phyloP scores from a whole-genome alignment of 2,329 filamentous ascomycete genomes.

The Reticulascus tulasneorum region DNA sequence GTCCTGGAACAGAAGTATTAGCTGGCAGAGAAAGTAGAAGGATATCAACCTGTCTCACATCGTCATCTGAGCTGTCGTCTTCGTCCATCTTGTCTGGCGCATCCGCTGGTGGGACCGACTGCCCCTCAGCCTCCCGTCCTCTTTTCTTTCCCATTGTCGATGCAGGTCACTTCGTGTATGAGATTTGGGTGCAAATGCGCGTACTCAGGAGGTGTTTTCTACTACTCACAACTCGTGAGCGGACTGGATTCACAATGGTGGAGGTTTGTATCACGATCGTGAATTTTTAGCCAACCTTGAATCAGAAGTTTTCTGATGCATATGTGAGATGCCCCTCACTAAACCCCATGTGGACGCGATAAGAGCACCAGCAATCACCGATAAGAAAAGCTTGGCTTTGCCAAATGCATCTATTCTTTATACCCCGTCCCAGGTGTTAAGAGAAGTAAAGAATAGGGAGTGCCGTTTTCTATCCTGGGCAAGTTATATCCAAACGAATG shows the following conservation, averaged over 20 bases:
- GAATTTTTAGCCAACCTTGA: conserved; percentile 18
- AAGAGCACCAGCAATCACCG: conserved; percentile 1
- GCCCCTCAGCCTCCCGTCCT: conserved; percentile 42
- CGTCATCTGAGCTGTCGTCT: conserved; percentile 51
- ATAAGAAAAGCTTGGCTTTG: conserved; percentile 11
- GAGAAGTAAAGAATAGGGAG: no score
- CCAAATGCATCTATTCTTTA: no score
- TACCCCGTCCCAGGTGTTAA: no score
- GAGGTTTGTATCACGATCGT: background rate
- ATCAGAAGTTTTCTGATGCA: conserved; percentile 31
- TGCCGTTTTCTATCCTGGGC: no score
- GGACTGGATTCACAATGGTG: no score
- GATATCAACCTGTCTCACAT: conserved; percentile 31
- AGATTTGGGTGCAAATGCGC: background rate
- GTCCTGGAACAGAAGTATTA: conserved; percentile 51
- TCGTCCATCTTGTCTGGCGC: conserved; percentile 44
- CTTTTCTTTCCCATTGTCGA: conserved; percentile 47
- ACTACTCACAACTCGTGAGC: background rate
- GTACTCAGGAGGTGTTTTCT: background rate
- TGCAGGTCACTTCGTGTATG: background rate
- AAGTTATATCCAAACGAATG: no score
- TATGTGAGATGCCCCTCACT: conserved; percentile 39
- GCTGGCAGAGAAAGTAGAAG: background rate
- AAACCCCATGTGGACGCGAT: conserved; percentile 22
- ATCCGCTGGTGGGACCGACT: conserved; percentile 38